phyloP scores from a whole-genome alignment of 2,329 filamentous ascomycete genomes.

The Apiospora kogelbergensis region DNA sequence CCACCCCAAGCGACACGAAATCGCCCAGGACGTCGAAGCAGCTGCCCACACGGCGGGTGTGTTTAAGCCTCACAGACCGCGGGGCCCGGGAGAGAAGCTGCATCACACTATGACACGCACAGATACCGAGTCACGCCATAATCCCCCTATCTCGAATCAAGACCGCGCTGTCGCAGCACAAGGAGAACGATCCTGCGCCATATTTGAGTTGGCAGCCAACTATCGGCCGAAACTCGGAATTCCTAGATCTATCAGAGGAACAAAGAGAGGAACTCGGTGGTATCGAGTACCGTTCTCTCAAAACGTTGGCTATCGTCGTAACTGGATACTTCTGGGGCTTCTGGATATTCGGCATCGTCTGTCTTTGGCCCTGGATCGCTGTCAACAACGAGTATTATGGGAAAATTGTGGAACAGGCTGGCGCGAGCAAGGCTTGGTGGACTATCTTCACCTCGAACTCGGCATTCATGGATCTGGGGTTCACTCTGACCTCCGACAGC shows the following conservation, averaged over 20 bases:
- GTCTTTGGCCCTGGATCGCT: slow-evolving; percentile 79
- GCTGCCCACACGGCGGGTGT: slow-evolving; percentile 38
- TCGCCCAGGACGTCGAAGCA: slow-evolving; percentile 43
- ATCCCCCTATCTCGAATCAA: slow-evolving; percentile 54
- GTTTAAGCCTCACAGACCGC: slow-evolving; percentile 45
- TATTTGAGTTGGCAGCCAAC: slow-evolving; percentile 96
- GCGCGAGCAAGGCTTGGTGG: slow-evolving; percentile 79
- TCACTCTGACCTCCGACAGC: slow-evolving; percentile 87
- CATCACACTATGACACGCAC: slow-evolving; percentile 30
- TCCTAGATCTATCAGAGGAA: slow-evolving; percentile 82
- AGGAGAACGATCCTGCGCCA: slow-evolving; percentile 63
- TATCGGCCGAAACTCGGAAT: slow-evolving; percentile 88
- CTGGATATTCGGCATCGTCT: slow-evolving; percentile 72
- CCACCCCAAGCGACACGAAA: slow-evolving; percentile 37
- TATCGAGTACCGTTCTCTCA: slow-evolving; percentile 91
- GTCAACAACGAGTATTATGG: slow-evolving; percentile 61
- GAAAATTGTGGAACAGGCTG: slow-evolving; percentile 58
- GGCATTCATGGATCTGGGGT: slow-evolving; percentile 93
- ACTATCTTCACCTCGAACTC: slow-evolving; percentile 85
- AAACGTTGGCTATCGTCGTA: slow-evolving; percentile 78
- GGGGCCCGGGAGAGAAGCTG: slow-evolving; percentile 37
- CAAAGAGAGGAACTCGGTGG: slow-evolving; percentile 94
- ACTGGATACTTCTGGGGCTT: slow-evolving; percentile 82
- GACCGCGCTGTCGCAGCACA: slow-evolving; percentile 54
- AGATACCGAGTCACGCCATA: slow-evolving; percentile 26